Evolutionary conservation across 179 eudicot genomes (phyloP), one percentile per base, ranked within the genome.

Genomic region (Beta corolliflora): DNA sequence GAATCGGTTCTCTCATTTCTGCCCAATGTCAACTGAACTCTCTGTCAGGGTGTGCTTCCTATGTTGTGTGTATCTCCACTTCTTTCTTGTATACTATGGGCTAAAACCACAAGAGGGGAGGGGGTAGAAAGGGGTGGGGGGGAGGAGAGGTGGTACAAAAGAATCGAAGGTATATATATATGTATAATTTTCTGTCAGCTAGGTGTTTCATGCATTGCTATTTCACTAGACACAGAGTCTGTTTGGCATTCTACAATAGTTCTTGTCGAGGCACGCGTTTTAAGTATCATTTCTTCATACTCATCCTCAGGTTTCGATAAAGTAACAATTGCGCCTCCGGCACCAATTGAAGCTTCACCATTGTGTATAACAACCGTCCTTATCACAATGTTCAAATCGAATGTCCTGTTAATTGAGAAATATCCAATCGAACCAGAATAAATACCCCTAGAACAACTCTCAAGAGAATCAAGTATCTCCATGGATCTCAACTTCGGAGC

Each of bases 401-500:
- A 94, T n/a, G 98, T 93, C 80, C 87, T 86, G 82, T 97, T 97
- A 70, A 91, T 85, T 3, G 99, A 97, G 87, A 97, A 94, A 79
- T 88, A 97, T 4, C 99, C 99, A 36, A 97, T 93, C 77, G 95
- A 94, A 61, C 99, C 99, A 2, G 99, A 97, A 86, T 97, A 97
- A 58, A 97, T 88, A 7, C 97, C 99, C 80, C 99, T 91, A 0
- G 99, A 90, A 80, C 93, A 89, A 83, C 85, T 93, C 84, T 97
- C 99, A 11, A 97, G 88, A 55, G 93, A 85, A 82, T 97, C 99
- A 15, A 97, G 95, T 80, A 97, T 87, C 82, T 97, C 97, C 98
- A 97, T 97, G 65, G 99, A 97, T 82, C 99, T 92, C 88, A 97
- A 80, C 84, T n/a, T 97, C 7, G 99, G 99, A 67, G 99, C 99